Base-by-base conservation (phyloP, 495 filamentous ascomycete species). In the Penicillium bovifimosum region DNA sequence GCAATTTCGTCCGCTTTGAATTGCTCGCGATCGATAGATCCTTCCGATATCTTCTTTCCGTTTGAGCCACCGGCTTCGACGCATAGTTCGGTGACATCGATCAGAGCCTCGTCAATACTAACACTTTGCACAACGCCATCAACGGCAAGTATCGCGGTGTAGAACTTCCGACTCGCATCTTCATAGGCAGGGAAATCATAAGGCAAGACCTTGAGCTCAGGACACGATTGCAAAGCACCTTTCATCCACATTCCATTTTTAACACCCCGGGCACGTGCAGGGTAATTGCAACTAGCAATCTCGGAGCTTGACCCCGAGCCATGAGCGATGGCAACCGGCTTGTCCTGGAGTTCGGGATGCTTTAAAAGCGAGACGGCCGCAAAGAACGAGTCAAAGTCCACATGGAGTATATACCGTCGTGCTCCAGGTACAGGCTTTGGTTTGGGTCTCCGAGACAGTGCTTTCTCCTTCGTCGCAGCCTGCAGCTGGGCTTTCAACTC, bases 221-320 rank as follows among this genome's bases (percentile, higher is more conserved):
- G 86, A 67, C 91, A 98, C 10, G 90, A 71, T 53, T 91, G 83
- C 55, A 85, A 75, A 3, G 95, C 93, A 27, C 79, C 75, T 61
- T 91, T 91, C 91, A 98, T 96, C 93, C 93, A 98, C 95, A 96
- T 96, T 8, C 95, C 93, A 55, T 97, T 97, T 64, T 89, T 96
- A 45, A 97, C 76, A 0, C 91, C 93, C 58, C 81, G 91, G 17
- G 80, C 77, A 18, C 93, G 83, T 3, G 95, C 93, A 17, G 84
- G 81, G 65, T 98, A 98, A 66, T 96, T 98, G 68, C 93, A 98
- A 50, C 91, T 96, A 7, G 93, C 93, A 56, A 98, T 96, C 62
- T 97, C 93, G 1, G 91, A 95, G 16, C 90, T 88, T 34, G 82
- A 80, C 0, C 91, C 91, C 24, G 76, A 78, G 16, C 91, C 85